phyloP scores from a whole-genome alignment of 352 stramenopile genomes.

The Phytophthora foliorum region DNA sequence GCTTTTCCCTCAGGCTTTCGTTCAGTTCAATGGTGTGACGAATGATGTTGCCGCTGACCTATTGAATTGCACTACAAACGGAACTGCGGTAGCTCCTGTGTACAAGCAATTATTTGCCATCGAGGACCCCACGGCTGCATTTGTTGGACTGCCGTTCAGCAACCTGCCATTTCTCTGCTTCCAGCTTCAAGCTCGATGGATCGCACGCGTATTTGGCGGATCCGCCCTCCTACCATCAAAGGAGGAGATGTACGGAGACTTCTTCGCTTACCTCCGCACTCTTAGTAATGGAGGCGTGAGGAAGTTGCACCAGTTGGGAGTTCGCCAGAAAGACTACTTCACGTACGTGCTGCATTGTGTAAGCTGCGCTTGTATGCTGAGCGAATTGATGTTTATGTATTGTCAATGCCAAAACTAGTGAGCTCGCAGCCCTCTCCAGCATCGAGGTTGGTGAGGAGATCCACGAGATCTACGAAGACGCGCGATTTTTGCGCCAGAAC shows the following conservation, averaged over 20 bases:
- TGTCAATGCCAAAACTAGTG: conserved; percentile 27
- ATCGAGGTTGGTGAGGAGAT: conserved; percentile 54
- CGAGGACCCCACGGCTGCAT: conserved; percentile 75
- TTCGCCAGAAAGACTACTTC: conserved; percentile 61
- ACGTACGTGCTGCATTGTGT: conserved; percentile 36
- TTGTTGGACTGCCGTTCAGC: conserved; percentile 78
- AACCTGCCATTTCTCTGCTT: conserved; percentile 87
- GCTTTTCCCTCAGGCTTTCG: conserved; percentile 54
- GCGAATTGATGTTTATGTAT: conserved; percentile 1
- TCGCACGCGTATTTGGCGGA: conserved; percentile 64
- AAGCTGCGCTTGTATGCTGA: not conserved
- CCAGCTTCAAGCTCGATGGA: conserved; percentile 81
- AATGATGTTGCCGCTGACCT: conserved; percentile 43
- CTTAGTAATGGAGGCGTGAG: conserved; percentile 50
- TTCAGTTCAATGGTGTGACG: conserved; percentile 32
- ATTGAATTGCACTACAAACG: conserved; percentile 36
- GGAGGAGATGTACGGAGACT: conserved; percentile 76
- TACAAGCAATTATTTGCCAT: conserved; percentile 87
- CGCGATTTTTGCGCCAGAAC: conserved; percentile 57
- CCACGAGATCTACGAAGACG: conserved; percentile 79
- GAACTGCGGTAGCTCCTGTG: conserved; percentile 62
- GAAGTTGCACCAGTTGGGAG: conserved; percentile 79
- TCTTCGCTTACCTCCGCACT: conserved; percentile 52
- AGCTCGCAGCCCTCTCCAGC: conserved; percentile 48
- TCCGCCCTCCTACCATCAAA: conserved; percentile 56